Conservation (phyloP, 2,329 filamentous ascomycete genomes). For the Paraconiothyrium sp. region DNA sequence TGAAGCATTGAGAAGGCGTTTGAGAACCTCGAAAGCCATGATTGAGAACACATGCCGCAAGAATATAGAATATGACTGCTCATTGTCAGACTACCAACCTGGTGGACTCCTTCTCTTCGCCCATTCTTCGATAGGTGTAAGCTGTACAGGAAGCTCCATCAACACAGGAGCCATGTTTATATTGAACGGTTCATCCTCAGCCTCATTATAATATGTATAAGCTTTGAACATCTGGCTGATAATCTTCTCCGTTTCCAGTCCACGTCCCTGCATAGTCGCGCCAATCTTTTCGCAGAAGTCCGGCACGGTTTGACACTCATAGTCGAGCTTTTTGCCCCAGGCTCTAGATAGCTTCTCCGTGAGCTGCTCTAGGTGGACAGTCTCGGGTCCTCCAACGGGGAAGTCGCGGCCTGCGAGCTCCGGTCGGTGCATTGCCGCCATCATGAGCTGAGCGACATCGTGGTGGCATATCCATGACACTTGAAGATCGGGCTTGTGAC, state of each 20-base stretch:
- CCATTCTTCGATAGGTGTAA: slow-evolving; percentile 52
- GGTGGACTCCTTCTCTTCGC: slow-evolving; percentile 36
- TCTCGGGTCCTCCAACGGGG: slow-evolving; percentile 49
- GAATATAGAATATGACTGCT: neutral
- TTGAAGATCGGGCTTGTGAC: slow-evolving; percentile 50
- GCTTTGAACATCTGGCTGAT: slow-evolving; percentile 54
- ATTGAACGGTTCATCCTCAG: slow-evolving; percentile 50
- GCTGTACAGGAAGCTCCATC: slow-evolving; percentile 40
- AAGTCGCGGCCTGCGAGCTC: slow-evolving; percentile 50
- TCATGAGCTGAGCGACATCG: slow-evolving; percentile 52
- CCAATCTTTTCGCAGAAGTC: slow-evolving; percentile 42
- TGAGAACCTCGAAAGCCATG: slow-evolving; percentile 20
- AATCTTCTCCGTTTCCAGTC: slow-evolving; percentile 48
- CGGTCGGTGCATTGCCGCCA: slow-evolving; percentile 44
- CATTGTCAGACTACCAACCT: slow-evolving; percentile 17
- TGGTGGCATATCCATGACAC: slow-evolving; percentile 55
- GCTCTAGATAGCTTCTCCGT: slow-evolving; percentile 44
- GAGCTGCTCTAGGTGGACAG: slow-evolving; percentile 44
- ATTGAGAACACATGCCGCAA: slow-evolving; percentile 18
- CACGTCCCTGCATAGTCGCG: slow-evolving; percentile 46
- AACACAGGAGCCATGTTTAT: slow-evolving; percentile 50
- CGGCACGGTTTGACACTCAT: slow-evolving; percentile 44
- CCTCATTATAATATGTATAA: slow-evolving; percentile 54
- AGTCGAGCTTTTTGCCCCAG: slow-evolving; percentile 44
- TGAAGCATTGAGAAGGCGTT: slow-evolving; percentile 5